Base-by-base conservation (phyloP, 495 filamentous ascomycete species). In the Evernia prunastri region DNA sequence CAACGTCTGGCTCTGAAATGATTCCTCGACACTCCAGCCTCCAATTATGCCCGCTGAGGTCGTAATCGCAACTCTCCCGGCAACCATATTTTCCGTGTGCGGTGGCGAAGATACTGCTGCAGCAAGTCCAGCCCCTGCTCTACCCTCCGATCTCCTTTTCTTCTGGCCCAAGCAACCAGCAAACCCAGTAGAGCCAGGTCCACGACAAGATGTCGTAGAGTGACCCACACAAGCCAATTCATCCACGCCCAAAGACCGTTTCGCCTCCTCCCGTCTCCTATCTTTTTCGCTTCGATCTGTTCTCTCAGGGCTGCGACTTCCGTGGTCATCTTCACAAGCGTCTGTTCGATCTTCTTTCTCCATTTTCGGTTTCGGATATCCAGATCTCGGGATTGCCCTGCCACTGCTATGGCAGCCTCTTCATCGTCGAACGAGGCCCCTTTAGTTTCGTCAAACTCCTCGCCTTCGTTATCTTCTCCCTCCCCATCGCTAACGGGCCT, bases 261-360 rank as follows among this genome's bases (percentile, higher is more conserved):
- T 12, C 79, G 74, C 63, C 77, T 78, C 73, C 80, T 81, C 18
- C 84, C 76, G 4, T 83, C 80, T 8, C 56, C 75, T 18, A 75
- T 71, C 11, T 65, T 53, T 36, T 63, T 43, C 4, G 84, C 81
- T 61, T 95, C 89, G 67, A 97, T 88, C 72, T 96, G 90, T 74
- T 98, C 94, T 29, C 94, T 82, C 67, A 96, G 78, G n/a, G 94
- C 94, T 6, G 94, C 90, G 23, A 97, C 84, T 75, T 98, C 94
- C 18, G 92, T 87, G 47, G 92, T 94, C 79, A 98, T 87, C 69
- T 89, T 89, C 49, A 92, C 87, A 61, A 97, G 83, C 36, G 91
- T 90, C 51, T 88, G 83, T 76, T 97, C 93, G 67, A 97, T 89
- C 63, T 88, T 81, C 65, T 84, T 86, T 29, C 88, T 86, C 90